These are phyloP conservation scores for Pulveroboletus sp. DNA, from an alignment of 768 basidiomycete genomes.

Conservation along the genomic window DNA sequence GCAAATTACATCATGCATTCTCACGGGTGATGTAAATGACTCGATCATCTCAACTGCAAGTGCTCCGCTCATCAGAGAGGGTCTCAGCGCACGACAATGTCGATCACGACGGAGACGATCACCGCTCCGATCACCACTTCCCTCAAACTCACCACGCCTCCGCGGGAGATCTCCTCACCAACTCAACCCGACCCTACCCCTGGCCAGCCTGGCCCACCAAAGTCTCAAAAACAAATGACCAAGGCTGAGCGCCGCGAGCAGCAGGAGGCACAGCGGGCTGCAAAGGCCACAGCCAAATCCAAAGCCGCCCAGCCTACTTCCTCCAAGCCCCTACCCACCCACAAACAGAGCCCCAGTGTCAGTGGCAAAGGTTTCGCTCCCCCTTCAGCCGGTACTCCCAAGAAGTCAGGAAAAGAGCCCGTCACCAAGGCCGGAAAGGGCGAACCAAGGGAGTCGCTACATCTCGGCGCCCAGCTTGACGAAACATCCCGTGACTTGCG, in stretches of 20 bases:
- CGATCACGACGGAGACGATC: conserved; percentile 25
- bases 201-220: conserved; percentile 14
- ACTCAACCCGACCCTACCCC: conserved; percentile 6
- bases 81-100: conserved; percentile 6
- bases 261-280: conserved; percentile 76
- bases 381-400: conserved; percentile 18
- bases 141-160: conserved; percentile 20
- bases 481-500: conserved; percentile 56
- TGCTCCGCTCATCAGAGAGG: not conserved
- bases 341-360: conserved; percentile 18
- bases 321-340: conserved; percentile 31
- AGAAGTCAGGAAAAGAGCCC: conserved; percentile 24
- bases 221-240: conserved; percentile 68
- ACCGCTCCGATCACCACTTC: conserved; percentile 6
- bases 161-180: not conserved
- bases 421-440: conserved; percentile 20
- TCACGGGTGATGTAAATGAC: conserved; percentile 20
- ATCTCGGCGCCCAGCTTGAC: conserved; percentile 31
- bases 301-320: conserved; percentile 16
- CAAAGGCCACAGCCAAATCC: conserved; percentile 55
- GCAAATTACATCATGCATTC: conserved; percentile 17
- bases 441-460: conserved; percentile 24
- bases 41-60: not conserved
- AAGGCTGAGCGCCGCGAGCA: conserved; percentile 78
- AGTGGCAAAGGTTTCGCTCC: conserved; percentile 17